Conservation (phyloP, 768 basidiomycete genomes). For the Rhodocollybia butyracea region DNA sequence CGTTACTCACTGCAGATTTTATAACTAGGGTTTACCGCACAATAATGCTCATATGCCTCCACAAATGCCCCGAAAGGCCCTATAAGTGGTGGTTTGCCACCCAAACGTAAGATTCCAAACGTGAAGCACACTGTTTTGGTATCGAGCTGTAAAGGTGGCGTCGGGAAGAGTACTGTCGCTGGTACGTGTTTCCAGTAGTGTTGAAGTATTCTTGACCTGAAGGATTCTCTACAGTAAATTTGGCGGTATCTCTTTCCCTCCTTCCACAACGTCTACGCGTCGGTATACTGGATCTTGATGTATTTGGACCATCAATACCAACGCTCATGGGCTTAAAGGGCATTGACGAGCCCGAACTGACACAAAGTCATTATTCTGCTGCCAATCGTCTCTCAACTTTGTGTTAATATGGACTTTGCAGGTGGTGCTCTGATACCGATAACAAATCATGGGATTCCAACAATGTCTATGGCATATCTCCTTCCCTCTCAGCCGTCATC, state of each 20-base stretch:
- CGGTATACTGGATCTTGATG: constrained; percentile 90
- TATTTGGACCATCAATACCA: constrained; percentile 93
- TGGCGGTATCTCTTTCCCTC: constrained; percentile 67
- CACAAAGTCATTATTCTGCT: constrained; percentile 46
- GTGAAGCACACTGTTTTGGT: constrained; percentile 82
- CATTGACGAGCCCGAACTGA: constrained; percentile 74
- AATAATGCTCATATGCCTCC: constrained; percentile 33
- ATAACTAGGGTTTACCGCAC: constrained; percentile 18
- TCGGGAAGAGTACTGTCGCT: constrained; percentile 92
- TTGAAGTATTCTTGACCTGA: constrained; percentile 8
- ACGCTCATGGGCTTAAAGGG: constrained; percentile 88
- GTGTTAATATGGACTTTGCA: constrained; percentile 21
- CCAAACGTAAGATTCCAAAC: constrained; percentile 59
- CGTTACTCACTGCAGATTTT: not conserved
- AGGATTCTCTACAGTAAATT: constrained; percentile 53
- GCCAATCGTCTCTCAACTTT: not conserved
- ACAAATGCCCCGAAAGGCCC: constrained; percentile 50
- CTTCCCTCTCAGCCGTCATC: constrained; percentile 41
- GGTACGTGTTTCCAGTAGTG: constrained; percentile 41
- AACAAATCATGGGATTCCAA: constrained; percentile 83
- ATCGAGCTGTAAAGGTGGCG: constrained; percentile 93
- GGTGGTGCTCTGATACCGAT: constrained; percentile 81
- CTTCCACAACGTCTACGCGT: constrained; percentile 47
- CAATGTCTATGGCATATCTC: constrained; percentile 98
- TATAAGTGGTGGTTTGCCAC: constrained; percentile 40